phyloP scores from a whole-genome alignment of 768 basidiomycete species.

The Agaricus bisporus region DNA sequence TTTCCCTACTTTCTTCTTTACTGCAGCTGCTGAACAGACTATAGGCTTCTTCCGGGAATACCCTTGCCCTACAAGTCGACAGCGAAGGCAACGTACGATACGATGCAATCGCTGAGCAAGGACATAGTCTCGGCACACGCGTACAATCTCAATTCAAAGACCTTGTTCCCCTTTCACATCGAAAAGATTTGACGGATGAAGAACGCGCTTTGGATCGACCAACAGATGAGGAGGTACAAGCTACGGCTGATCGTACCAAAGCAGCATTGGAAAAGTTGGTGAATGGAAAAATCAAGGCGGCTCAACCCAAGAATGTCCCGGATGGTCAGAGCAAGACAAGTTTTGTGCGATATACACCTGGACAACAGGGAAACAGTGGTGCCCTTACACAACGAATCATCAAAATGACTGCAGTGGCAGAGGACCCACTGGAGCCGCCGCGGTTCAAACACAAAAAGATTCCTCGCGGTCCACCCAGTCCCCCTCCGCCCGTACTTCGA shows the following conservation, averaged over 20 bases:
- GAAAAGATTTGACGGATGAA: slow-evolving; percentile 79
- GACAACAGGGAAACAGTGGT: slow-evolving; percentile 66
- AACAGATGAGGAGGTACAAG: slow-evolving; percentile 86
- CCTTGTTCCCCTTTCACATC: slow-evolving; percentile 84
- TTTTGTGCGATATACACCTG: slow-evolving; percentile 96
- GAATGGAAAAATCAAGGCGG: slow-evolving; percentile 95
- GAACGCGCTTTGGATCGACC: slow-evolving; percentile 84
- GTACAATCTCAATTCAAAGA: slow-evolving; percentile 98
- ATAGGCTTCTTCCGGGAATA: slow-evolving; percentile 88
- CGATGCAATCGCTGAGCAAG: slow-evolving; percentile 95
- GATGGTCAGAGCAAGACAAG: slow-evolving; percentile 76
- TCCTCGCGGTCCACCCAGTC: slow-evolving; percentile 91
- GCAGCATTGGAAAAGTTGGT: slow-evolving; percentile 91
- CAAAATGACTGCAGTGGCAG: slow-evolving; percentile 97
- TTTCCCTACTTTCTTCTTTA: neutral
- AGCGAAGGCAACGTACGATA: slow-evolving; percentile 95
- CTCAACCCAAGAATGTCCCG: slow-evolving; percentile 93
- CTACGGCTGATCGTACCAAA: slow-evolving; percentile 87
- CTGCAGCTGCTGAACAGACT: neutral
- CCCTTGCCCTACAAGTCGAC: slow-evolving; percentile 94
- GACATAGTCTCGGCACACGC: slow-evolving; percentile 78
- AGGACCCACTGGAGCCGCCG: slow-evolving; percentile 96
- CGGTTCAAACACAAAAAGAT: slow-evolving; percentile 99
- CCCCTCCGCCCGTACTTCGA: slow-evolving; percentile 91
- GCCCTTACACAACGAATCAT: slow-evolving; percentile 93